Conservation (phyloP, 129 eudicot species). For the Chrysanthemum seticuspe region DNA sequence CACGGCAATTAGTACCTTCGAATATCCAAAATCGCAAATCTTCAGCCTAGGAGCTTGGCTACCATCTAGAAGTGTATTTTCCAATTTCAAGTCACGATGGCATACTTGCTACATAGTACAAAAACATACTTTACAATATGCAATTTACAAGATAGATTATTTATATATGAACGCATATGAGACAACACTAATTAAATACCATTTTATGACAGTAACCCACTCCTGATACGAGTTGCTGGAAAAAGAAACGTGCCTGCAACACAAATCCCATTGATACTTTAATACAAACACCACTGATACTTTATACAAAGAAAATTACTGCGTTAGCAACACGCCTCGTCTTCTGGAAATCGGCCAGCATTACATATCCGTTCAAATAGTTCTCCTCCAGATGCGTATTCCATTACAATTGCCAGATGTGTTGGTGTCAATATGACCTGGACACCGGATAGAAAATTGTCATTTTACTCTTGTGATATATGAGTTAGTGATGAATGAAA, state of each 20-base stretch:
- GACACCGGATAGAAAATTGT: no score
- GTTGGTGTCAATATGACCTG: conserved; percentile 80
- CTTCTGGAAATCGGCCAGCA: conserved; percentile 85
- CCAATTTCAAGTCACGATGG: conserved; percentile 85
- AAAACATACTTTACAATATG: conserved; percentile 6
- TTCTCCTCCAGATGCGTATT: conserved; percentile 86
- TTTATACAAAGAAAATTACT: background rate
- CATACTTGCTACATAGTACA: conserved; percentile 75
- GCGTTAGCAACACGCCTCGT: conserved; percentile 47
- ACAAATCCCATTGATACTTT: conserved; percentile 16
- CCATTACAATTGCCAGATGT: conserved; percentile 84
- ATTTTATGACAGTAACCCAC: conserved; percentile 87
- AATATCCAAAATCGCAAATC: conserved; percentile 95
- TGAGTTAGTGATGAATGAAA: no score
- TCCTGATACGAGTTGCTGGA: conserved; percentile 89
- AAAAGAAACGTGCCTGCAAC: conserved; percentile 84
- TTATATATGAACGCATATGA: background rate
- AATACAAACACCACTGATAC: background rate
- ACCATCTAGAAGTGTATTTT: conserved; percentile 89
- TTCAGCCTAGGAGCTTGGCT: conserved; percentile 90
- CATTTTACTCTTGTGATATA: no score
- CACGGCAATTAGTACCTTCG: conserved; percentile 54
- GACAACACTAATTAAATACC: conserved; percentile 39
- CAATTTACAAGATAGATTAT: background rate
- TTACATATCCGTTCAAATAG: conserved; percentile 80